Evolutionary conservation across 768 basidiomycete species (phyloP), one percentile per base, ranked within the genome.

Genomic region (Termitomyces heimii): DNA sequence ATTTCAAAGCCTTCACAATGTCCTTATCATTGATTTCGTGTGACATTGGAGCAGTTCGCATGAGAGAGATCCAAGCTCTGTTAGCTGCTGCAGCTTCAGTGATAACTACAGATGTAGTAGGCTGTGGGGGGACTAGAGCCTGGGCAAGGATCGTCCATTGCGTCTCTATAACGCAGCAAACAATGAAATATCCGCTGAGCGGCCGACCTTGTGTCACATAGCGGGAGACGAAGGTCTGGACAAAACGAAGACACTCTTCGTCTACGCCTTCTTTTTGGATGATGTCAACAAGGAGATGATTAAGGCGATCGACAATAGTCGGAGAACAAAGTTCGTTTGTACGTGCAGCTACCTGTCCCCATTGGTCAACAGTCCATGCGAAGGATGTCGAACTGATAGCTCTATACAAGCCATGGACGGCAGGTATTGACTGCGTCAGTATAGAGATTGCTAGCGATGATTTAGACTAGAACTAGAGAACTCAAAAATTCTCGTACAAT

Each of bases 151-250:
- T 77, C 5, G 91, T 93, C 87, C 91, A 92, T 64, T 89, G 82
- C 42, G 85, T 86, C 69, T 94, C 91, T 63, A 91, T 82, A 46
- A 91, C 83, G 66, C 92, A 94, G 70, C 92, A 94, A n/a, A 93
- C 84, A 54, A 90, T 79, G 63, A 94, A 94, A 67, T 92, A 92
- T 10, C 92, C 91, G 54, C 86, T 92, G 16, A 94, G 74, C 13
- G 93, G 92, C 6, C 92, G 80, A 9, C 86, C 89, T 55, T 80
- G 81, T 9, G 82, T 75, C 18, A 89, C 81, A 70, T 91, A 98
- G 53, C 88, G 86, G 29, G 84, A 80, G 14, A 90, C 75, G 63
- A 92, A 84, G 2, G 85, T 83, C 62, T 85, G 83, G 22, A 86
- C 77, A 66, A 83, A 88, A 55, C 75, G 74, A 39, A 85, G 70